Evolutionary conservation across 108 stramenopile genomes (phyloP).

Genomic region (Cyclotella baltica): DNA sequence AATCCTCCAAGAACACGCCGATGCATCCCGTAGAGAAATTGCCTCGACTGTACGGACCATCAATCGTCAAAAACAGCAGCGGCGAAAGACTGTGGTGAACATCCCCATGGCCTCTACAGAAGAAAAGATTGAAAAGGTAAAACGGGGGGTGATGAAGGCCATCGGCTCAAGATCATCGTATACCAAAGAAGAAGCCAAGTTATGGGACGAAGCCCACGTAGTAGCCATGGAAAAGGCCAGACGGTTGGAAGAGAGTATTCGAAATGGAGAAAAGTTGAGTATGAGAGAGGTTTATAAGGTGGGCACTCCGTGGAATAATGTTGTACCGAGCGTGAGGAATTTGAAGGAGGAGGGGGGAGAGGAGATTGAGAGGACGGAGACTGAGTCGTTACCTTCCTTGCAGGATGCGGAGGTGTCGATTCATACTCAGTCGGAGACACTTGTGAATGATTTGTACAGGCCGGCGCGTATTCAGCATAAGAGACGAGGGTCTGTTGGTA

Average conservation of each 20-base stretch:
- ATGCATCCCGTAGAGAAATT: conserved; percentile 64
- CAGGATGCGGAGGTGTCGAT: neutral
- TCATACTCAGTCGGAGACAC: neutral
- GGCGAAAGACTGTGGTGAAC: conserved; percentile 73
- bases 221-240: conserved; percentile 45
- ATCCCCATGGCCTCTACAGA: conserved; percentile 55
- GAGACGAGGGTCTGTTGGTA: neutral
- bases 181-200: conserved; percentile 27
- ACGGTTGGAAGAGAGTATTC: conserved; percentile 37
- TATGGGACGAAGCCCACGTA: conserved; percentile 47
- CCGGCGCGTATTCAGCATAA: conserved; percentile 3
- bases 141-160: conserved; percentile 23
- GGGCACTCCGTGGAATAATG: conserved; percentile 30
- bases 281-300: conserved; percentile 25
- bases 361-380: neutral
- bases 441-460: neutral
- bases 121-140: conserved; percentile 58
- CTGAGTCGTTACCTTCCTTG: neutral
- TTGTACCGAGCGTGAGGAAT: conserved; percentile 17
- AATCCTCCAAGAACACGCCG: conserved; percentile 66
- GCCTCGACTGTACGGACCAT: conserved; percentile 65
- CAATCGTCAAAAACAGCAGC: conserved; percentile 65
- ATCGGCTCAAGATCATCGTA: conserved; percentile 10
- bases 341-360: neutral
- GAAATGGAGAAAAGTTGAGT: conserved; percentile 37